These are phyloP conservation scores for Penicillium sp. DNA, from an alignment of 2,329 filamentous ascomycete species.

Conservation along the genomic window DNA sequence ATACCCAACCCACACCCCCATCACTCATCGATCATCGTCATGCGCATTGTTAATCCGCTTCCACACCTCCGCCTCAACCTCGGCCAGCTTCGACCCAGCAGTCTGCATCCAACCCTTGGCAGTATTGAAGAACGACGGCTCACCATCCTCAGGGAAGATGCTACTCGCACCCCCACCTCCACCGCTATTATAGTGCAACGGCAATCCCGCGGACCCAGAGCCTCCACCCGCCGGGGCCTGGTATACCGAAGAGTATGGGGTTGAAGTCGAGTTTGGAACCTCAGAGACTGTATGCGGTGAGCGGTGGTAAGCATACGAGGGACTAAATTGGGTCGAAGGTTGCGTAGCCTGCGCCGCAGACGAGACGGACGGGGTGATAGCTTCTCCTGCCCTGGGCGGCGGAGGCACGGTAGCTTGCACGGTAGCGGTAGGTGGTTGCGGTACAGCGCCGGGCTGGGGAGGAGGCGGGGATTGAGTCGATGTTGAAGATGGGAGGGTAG, in stretches of 20 bases:
- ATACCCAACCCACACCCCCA: background rate
- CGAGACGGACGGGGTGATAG: background rate
- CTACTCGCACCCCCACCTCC: slow-evolving; percentile 19
- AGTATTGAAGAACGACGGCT: slow-evolving; percentile 41
- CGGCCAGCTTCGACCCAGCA: slow-evolving; percentile 45
- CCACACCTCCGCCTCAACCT: slow-evolving; percentile 53
- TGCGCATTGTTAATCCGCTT: slow-evolving; percentile 47
- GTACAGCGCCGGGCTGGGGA: slow-evolving; percentile 41
- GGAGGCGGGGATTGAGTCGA: slow-evolving; percentile 40
- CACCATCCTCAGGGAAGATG: slow-evolving; percentile 29
- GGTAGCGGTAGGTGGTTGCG: slow-evolving; percentile 11
- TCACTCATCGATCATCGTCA: slow-evolving; percentile 25
- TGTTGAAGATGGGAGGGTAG: slow-evolving; percentile 24
- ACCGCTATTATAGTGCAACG: slow-evolving; percentile 14
- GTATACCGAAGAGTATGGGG: slow-evolving; percentile 33
- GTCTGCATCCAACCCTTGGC: slow-evolving; percentile 47
- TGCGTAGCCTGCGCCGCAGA: slow-evolving; percentile 23
- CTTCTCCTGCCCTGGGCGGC: slow-evolving; percentile 23
- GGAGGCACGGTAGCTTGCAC: slow-evolving; percentile 17
- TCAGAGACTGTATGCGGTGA: slow-evolving; percentile 8
- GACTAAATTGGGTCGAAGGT: slow-evolving; percentile 27
- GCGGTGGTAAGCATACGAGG: slow-evolving; percentile 21
- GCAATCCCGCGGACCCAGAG: slow-evolving; percentile 16
- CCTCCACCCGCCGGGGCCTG: slow-evolving; percentile 16
- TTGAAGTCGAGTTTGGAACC: slow-evolving; percentile 27